A percentile compares a stretch with the other conserved stretches of the same genome.
Conservation (phyloP, 805 yeast species). For the Priceomyces castillae region DNA sequence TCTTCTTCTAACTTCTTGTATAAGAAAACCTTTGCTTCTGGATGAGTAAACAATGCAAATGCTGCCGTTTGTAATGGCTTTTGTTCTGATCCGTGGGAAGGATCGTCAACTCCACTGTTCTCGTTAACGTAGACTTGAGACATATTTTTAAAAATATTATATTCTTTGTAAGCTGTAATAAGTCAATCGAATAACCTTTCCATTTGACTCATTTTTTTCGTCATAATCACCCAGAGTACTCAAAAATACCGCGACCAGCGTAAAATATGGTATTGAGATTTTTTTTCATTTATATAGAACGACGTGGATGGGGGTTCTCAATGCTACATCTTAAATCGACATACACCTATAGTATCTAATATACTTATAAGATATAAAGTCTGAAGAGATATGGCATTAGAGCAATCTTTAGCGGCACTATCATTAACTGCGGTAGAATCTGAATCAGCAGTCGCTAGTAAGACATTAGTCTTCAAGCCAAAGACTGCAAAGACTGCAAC, state of each 20-base stretch:
- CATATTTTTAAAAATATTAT: slow-evolving; percentile 21
- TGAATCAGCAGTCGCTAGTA: slow-evolving; percentile 55
- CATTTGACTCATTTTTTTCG: no score
- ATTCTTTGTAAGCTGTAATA: no score
- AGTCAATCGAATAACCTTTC: no score
- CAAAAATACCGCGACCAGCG: not conserved
- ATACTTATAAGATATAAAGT: not conserved
- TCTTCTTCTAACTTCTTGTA: slow-evolving; percentile 57
- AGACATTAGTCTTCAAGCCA: slow-evolving; percentile 85
- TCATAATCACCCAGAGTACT: not conserved
- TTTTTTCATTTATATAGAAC: slow-evolving; percentile 1
- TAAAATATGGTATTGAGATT: slow-evolving; percentile 1
- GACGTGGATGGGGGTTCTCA: not conserved
- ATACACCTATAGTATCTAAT: not conserved
- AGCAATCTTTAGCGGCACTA: slow-evolving; percentile 63
- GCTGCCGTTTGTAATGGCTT: slow-evolving; percentile 82
- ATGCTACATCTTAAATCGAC: not conserved
- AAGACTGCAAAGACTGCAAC: slow-evolving; percentile 80
- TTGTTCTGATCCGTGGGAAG: slow-evolving; percentile 58
- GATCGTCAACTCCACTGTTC: slow-evolving; percentile 61
- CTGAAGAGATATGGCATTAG: slow-evolving; percentile 53
- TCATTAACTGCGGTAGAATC: slow-evolving; percentile 56
- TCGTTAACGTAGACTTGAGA: slow-evolving; percentile 69
- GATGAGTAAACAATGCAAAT: slow-evolving; percentile 59
- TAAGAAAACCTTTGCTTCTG: slow-evolving; percentile 57